Evolutionary conservation across 2,329 filamentous ascomycete genomes (phyloP).

Genomic region (Alternaria tenuissima): DNA sequence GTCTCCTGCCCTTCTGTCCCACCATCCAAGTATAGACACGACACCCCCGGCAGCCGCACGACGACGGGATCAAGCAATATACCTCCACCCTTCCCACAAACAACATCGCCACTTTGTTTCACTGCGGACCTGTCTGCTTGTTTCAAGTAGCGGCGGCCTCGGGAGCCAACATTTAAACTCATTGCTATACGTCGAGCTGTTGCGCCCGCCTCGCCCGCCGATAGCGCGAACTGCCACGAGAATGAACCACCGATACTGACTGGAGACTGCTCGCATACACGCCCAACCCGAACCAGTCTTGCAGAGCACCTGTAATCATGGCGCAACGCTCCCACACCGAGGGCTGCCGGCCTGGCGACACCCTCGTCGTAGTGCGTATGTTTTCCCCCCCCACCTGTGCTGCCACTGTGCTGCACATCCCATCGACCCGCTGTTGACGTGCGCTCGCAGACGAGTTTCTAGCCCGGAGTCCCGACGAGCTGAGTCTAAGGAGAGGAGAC

Average conservation of each 20-base stretch:
- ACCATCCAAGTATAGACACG: conserved; percentile 14
- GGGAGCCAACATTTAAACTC: conserved; percentile 5
- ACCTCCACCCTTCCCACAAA: not conserved
- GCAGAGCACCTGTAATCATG: conserved; percentile 31
- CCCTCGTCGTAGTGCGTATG: conserved; percentile 76
- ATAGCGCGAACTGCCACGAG: conserved; percentile 20
- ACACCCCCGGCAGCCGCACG: conserved; percentile 5
- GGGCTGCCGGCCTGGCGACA: conserved; percentile 69
- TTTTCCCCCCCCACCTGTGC: conserved; percentile 29
- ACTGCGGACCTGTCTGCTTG: not conserved
- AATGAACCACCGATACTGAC: conserved; percentile 21
- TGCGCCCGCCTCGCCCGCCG: conserved; percentile 20
- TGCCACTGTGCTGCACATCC: not conserved
- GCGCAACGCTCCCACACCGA: conserved; percentile 51
- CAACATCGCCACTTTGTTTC: not conserved
- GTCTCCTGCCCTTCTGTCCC: conserved; percentile 3
- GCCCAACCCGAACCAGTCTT: conserved; percentile 11
- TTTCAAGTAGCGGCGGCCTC: conserved; percentile 8
- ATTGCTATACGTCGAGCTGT: not conserved
- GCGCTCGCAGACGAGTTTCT: conserved; percentile 79
- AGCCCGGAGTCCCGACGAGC: conserved; percentile 90
- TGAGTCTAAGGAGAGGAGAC: conserved; percentile 85
- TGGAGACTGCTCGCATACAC: conserved; percentile 25
- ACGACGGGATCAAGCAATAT: conserved; percentile 5
- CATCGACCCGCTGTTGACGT: conserved; percentile 14